Evolutionary conservation across 2,329 filamentous ascomycete species (phyloP).

Genomic region (Xylariaceae sp.): DNA sequence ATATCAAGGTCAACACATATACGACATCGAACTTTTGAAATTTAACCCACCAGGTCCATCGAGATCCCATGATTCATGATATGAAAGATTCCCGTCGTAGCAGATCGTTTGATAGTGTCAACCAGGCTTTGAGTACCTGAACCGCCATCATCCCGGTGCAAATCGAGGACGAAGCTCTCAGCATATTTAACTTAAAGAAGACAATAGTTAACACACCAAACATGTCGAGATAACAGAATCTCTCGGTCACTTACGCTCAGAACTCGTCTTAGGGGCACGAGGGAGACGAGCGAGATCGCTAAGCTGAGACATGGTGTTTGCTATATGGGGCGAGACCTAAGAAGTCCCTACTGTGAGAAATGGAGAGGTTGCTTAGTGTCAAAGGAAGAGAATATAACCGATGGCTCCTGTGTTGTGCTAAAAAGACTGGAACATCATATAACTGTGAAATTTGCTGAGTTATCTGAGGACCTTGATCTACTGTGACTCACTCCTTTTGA

Average conservation of each 20-base stretch:
- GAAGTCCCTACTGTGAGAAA: background rate
- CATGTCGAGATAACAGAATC: background rate
- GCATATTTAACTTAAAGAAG: background rate
- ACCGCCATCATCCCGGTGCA: background rate
- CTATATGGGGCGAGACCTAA: background rate
- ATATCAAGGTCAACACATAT: background rate
- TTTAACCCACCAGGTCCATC: background rate
- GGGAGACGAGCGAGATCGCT: background rate
- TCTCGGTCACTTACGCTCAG: background rate
- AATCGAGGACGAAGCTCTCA: constrained; percentile 1
- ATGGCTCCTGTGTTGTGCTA: background rate
- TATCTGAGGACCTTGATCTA: too few relatives aligned
- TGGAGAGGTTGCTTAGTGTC: background rate
- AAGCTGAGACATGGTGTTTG: background rate
- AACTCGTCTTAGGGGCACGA: background rate
- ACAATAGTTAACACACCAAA: background rate
- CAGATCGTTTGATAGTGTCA: constrained; percentile 1
- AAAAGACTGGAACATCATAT: background rate
- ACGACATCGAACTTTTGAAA: background rate
- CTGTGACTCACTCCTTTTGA: background rate
- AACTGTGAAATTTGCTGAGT: background rate
- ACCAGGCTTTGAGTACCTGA: background rate
- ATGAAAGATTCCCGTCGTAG: constrained; percentile 1
- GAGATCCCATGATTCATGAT: constrained; percentile 1
- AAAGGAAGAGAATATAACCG: background rate